A percentile compares a stretch with the other conserved stretches of the same genome.
These are phyloP conservation scores for Ceratocystis smalleyi DNA, from an alignment of 2,329 filamentous ascomycete genomes.

Conservation along the genomic window DNA sequence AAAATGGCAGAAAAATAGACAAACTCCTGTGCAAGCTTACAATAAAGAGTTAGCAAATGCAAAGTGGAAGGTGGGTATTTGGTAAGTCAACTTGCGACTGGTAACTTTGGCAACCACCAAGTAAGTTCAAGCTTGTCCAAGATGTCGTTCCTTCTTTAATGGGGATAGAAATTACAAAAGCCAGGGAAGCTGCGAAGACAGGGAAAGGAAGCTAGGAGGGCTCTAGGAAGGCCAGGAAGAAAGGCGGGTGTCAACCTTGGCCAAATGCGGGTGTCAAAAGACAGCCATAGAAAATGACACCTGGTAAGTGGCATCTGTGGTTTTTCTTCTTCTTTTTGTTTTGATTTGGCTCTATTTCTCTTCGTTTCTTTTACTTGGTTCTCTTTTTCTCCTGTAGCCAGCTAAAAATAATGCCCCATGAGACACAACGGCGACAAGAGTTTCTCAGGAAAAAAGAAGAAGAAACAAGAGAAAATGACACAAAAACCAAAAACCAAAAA, in stretches of 20 bases:
- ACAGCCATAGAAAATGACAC: background rate
- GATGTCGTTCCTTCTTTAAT: background rate
- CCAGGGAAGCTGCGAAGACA: background rate
- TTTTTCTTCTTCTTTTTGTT: no score
- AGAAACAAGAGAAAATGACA: no score
- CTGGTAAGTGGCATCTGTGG: background rate
- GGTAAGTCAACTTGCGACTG: background rate
- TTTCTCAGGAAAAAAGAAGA: no score
- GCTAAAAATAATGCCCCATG: no score
- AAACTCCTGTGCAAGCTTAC: background rate
- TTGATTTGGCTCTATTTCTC: no score
- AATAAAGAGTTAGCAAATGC: background rate
- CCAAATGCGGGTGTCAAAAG: background rate
- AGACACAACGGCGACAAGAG: no score
- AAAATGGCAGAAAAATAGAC: background rate
- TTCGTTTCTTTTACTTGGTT: no score
- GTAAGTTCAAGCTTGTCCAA: background rate
- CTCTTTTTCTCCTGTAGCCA: no score
- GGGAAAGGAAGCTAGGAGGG: background rate
- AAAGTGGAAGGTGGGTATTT: conserved; percentile 1
- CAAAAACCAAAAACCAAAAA: no score
- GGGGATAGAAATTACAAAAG: background rate
- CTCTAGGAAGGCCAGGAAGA: background rate
- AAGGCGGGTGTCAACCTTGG: background rate
- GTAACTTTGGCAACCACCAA: conserved; percentile 3